Conservation (phyloP, 2,329 filamentous ascomycete species). For the Fusarium hostae region DNA sequence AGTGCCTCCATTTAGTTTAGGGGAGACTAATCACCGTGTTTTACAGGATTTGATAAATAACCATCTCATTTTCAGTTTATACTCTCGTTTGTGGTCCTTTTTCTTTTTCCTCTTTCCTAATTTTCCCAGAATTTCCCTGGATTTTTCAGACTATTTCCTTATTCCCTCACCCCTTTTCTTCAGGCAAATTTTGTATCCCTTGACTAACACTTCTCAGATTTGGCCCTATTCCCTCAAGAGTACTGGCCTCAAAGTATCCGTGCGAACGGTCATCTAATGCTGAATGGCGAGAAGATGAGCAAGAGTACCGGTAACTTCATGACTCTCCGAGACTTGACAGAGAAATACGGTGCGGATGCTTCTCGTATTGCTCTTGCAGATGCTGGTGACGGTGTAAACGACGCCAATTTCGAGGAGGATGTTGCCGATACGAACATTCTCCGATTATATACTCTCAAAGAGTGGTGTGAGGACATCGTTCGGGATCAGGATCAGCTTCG, state of each 20-base stretch:
- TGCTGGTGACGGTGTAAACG: conserved; percentile 91
- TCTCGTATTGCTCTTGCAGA: conserved; percentile 92
- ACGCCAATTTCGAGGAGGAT: conserved; percentile 97
- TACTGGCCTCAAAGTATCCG: conserved; percentile 91
- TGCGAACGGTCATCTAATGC: conserved; percentile 89
- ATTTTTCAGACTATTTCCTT: neutral
- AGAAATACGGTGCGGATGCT: conserved; percentile 95
- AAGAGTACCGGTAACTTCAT: conserved; percentile 98
- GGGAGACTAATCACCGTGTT: neutral
- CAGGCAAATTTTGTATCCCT: neutral
- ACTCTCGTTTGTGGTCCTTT: neutral
- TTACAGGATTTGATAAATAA: neutral
- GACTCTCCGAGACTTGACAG: conserved; percentile 84
- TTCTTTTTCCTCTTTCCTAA: neutral
- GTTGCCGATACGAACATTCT: conserved; percentile 94
- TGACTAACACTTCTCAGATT: conserved; percentile 53
- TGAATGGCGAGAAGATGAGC: conserved; percentile 99
- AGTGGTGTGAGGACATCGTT: conserved; percentile 91
- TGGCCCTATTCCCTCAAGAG: conserved; percentile 86
- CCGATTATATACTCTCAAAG: conserved; percentile 80
- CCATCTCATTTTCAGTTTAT: neutral
- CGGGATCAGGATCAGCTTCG: conserved; percentile 76
- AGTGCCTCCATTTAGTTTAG: no score
- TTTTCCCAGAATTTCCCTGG: neutral
- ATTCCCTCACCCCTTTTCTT: neutral